phyloP scores from a whole-genome alignment of 108 stramenopile genomes.

The Aurantiochytrium sp. region DNA sequence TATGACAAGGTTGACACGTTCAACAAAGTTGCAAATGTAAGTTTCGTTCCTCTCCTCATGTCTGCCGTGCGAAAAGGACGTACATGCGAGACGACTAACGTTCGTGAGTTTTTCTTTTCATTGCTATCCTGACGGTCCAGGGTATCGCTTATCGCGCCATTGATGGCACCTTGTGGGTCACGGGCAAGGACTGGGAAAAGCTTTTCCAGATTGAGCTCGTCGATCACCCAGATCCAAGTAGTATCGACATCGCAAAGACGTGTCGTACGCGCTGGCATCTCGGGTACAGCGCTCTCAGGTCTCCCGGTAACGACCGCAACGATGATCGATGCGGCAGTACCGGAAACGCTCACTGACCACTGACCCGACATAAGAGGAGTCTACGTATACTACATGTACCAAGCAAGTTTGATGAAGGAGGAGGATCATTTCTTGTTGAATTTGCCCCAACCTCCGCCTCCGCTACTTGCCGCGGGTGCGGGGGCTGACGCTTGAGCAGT shows the following conservation, averaged over 20 bases:
- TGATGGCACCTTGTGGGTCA: background rate
- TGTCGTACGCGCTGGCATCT: background rate
- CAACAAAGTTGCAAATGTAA: conserved; percentile 6
- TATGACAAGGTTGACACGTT: background rate
- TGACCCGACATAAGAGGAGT: background rate
- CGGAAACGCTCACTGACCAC: background rate
- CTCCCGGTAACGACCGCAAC: background rate
- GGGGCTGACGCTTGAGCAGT: background rate
- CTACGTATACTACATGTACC: background rate
- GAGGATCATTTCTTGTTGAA: background rate
- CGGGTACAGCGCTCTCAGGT: background rate
- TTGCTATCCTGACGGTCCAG: background rate
- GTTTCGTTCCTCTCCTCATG: background rate
- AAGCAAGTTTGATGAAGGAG: background rate
- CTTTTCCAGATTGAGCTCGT: conserved; percentile 11
- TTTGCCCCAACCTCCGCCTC: background rate
- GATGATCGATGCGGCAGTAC: background rate
- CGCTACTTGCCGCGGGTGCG: background rate
- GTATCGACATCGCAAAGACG: background rate
- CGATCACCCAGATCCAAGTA: background rate
- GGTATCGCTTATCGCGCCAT: background rate
- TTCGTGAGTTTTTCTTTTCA: background rate
- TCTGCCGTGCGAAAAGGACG: background rate
- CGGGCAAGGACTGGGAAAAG: background rate
- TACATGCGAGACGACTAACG: background rate